Base-by-base conservation (phyloP, 495 filamentous ascomycete species). In the Aspergillus asperescens region DNA sequence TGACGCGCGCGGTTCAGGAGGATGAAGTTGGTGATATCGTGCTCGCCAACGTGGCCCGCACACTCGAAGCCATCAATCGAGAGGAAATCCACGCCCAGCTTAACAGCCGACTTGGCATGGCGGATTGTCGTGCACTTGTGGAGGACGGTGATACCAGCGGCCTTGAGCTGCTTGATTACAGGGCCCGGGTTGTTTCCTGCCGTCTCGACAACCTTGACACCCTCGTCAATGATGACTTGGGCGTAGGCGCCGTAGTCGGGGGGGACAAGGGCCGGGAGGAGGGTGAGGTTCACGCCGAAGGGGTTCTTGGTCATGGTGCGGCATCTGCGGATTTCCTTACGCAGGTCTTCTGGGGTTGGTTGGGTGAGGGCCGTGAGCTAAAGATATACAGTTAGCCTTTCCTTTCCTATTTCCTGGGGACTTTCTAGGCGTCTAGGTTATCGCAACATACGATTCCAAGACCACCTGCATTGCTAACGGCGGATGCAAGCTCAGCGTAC, bases 91-190 rank as follows among this genome's bases (percentile, higher is more conserved):
- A 96, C 93, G 46, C 93, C 93, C 29, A 97, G 83, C 71, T 95
- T 95, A 54, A 95, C 81, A 37, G 93, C 93, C 34, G 84, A 87
- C 68, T 90, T 84, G 28, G 93, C 93, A 62, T 98, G 93, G 18
- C 92, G 76, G 68, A 98, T 91, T 1, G 92, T 95, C 18, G 93
- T 98, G 76, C 93, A 98, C 73, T 98, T 98, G 77, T 98, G 93
- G 40, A 98, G 78, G 59, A 98, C 82, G 49, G 80, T 89, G 59
- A 75, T 82, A 25, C 80, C 81, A 23, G 83, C 88, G 43, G 80
- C 77, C 75, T 98, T 98, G 49, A 98, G 78, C 73, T 90, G 81
- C 65, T 80, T 70, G 71, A 98, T 96, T 29, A 98, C 85, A 13
- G 90, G 88, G 12, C 90, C 93, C 0, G 93, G 93, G 65, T 81